Evolutionary conservation across 352 stramenopile species (phyloP).

Genomic region (Phytophthora kernoviae): DNA sequence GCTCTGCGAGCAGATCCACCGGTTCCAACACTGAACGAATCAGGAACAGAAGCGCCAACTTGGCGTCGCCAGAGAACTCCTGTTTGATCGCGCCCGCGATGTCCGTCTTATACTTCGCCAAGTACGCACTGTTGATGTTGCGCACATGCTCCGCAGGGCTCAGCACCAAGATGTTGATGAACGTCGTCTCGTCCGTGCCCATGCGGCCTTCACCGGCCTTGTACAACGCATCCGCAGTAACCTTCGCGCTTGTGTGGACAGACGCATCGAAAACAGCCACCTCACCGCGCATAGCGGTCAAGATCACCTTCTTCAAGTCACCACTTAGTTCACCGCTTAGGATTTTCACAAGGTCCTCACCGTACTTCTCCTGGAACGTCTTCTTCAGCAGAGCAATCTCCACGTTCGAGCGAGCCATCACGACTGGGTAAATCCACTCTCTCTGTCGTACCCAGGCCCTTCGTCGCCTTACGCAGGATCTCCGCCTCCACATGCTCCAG

Average conservation of each 20-base stretch:
- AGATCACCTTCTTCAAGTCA: constrained; percentile 61
- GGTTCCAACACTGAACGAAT: constrained; percentile 38
- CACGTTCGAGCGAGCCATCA: constrained; percentile 54
- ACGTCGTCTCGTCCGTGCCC: constrained; percentile 60
- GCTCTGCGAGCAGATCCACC: constrained; percentile 36
- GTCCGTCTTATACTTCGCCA: constrained; percentile 56
- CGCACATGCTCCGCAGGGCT: constrained; percentile 49
- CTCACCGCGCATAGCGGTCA: constrained; percentile 48
- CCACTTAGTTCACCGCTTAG: constrained; percentile 51
- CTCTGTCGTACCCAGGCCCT: constrained; percentile 43
- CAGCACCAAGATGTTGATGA: constrained; percentile 52
- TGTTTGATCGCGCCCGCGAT: constrained; percentile 52
- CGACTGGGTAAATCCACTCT: constrained; percentile 54
- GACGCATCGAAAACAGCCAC: constrained; percentile 42
- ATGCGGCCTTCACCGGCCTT: constrained; percentile 66
- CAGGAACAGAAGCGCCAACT: constrained; percentile 43
- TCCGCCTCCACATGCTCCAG: constrained; percentile 64
- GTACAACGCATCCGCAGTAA: constrained; percentile 60
- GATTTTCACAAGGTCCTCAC: constrained; percentile 46
- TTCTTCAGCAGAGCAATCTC: constrained; percentile 75
- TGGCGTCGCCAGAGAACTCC: constrained; percentile 51
- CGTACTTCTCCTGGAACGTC: constrained; percentile 55
- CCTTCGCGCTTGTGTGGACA: constrained; percentile 58
- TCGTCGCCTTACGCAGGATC: constrained; percentile 44
- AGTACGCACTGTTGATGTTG: constrained; percentile 56